Evolutionary conservation across 148 eudicot species (phyloP).

Genomic region (Vaccinium corymbosum): DNA sequence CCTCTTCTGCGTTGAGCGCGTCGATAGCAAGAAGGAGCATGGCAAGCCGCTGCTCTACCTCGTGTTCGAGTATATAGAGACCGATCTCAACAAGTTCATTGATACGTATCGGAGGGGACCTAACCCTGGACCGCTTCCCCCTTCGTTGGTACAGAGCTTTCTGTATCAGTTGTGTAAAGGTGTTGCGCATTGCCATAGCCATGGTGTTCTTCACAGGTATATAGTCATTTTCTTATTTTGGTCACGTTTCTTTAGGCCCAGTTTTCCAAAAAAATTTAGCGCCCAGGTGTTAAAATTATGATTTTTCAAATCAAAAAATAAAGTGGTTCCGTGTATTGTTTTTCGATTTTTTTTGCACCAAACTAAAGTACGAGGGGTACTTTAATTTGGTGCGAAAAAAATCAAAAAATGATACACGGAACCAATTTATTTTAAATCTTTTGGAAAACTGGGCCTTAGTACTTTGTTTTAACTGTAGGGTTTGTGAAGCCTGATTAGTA

Average conservation of each 20-base stretch:
- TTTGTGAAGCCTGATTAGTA: not conserved
- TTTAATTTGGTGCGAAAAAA: too few species aligned
- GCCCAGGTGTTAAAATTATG: too few species aligned
- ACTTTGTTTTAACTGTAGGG: not conserved
- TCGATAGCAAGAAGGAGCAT: constrained; percentile 52
- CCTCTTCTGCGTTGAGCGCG: constrained; percentile 78
- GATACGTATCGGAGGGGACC: constrained; percentile 80
- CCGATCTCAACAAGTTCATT: constrained; percentile 90
- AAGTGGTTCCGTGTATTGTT: too few species aligned
- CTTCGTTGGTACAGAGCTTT: constrained; percentile 58
- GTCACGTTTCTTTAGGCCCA: too few species aligned
- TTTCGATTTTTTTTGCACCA: too few species aligned
- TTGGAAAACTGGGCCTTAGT: too few species aligned
- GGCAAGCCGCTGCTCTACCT: constrained; percentile 84
- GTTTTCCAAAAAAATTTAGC: too few species aligned
- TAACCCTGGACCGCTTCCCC: constrained; percentile 58
- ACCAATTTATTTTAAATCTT: too few species aligned
- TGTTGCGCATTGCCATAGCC: constrained; percentile 88
- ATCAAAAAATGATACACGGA: too few species aligned
- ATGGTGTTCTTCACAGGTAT: constrained; percentile 85
- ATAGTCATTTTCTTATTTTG: not conserved
- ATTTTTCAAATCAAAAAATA: too few species aligned
- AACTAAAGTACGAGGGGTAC: too few species aligned
- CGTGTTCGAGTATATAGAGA: constrained; percentile 86
- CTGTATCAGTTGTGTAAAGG: constrained; percentile 82